phyloP scores from a whole-genome alignment of 2,329 filamentous ascomycete species.

The Aspergillus cejpii region DNA sequence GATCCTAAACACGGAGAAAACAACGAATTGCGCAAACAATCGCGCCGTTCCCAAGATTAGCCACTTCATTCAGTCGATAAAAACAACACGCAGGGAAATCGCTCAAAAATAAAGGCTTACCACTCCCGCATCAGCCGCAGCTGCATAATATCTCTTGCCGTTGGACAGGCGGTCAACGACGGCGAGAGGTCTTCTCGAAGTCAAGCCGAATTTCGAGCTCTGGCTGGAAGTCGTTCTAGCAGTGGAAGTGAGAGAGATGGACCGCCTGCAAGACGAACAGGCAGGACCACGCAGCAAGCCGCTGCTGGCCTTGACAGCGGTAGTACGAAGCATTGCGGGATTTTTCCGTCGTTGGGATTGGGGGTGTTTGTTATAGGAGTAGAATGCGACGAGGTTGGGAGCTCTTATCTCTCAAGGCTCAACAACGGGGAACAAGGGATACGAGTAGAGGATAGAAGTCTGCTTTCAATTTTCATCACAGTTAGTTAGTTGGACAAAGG shows the following conservation, averaged over 20 bases:
- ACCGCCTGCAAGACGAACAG: conserved; percentile 29
- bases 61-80: conserved; percentile 13
- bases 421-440: neutral
- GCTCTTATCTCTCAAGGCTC: conserved; percentile 1
- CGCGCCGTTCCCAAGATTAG: conserved; percentile 17
- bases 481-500: neutral
- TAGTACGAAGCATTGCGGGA: conserved; percentile 36
- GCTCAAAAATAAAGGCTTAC: conserved; percentile 46
- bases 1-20: conserved; percentile 49
- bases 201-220: conserved; percentile 33
- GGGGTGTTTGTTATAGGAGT: conserved; percentile 5
- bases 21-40: conserved; percentile 9
- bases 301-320: conserved; percentile 37
- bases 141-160: conserved; percentile 51
- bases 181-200: conserved; percentile 40
- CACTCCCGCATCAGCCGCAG: conserved; percentile 52
- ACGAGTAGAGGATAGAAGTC: neutral
- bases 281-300: conserved; percentile 33
- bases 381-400: neutral
- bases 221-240: conserved; percentile 23
- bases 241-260: conserved; percentile 30
- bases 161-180: conserved; percentile 34
- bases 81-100: neutral
- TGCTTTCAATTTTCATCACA: neutral
- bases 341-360: conserved; percentile 20